Percentiles rank a stretch among this genome's conserved stretches.
phyloP scores from a whole-genome alignment of 176 grass and related monocot species.

The Pontederia paniculata region DNA sequence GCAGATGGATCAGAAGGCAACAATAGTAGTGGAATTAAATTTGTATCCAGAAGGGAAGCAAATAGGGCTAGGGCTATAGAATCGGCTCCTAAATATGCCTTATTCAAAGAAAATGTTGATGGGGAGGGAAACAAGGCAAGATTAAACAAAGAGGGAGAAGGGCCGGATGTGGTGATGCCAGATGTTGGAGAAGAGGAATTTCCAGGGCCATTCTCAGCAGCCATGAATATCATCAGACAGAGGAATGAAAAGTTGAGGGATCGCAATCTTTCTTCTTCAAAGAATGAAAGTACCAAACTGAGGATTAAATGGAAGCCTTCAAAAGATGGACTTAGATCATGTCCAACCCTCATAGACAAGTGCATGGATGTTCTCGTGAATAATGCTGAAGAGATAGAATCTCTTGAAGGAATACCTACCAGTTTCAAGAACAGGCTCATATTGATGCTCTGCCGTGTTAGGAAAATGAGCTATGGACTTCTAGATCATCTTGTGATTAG shows the following conservation, averaged over 20 bases:
- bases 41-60: slow-evolving; percentile 9
- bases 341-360: slow-evolving; percentile 43
- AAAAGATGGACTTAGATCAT: slow-evolving; percentile 9
- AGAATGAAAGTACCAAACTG: slow-evolving; percentile 16
- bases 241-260: slow-evolving; percentile 44
- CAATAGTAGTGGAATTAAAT: neutral
- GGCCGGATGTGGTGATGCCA: slow-evolving; percentile 30
- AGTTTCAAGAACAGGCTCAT: slow-evolving; percentile 51
- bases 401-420: slow-evolving; percentile 66
- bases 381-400: slow-evolving; percentile 68
- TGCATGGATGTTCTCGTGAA: slow-evolving; percentile 45
- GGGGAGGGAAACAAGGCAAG: slow-evolving; percentile 16
- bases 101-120: slow-evolving; percentile 53
- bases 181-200: slow-evolving; percentile 41
- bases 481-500: slow-evolving; percentile 43
- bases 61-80: slow-evolving; percentile 46
- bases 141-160: neutral
- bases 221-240: slow-evolving; percentile 57
- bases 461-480: slow-evolving; percentile 71
- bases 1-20: neutral
- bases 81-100: slow-evolving; percentile 76
- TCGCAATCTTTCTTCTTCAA: slow-evolving; percentile 38
- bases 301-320: slow-evolving; percentile 53
- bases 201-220: slow-evolving; percentile 84
- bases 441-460: slow-evolving; percentile 40